These are phyloP conservation scores for Rickenella mellea DNA, from an alignment of 768 basidiomycete genomes.

Conservation along the genomic window DNA sequence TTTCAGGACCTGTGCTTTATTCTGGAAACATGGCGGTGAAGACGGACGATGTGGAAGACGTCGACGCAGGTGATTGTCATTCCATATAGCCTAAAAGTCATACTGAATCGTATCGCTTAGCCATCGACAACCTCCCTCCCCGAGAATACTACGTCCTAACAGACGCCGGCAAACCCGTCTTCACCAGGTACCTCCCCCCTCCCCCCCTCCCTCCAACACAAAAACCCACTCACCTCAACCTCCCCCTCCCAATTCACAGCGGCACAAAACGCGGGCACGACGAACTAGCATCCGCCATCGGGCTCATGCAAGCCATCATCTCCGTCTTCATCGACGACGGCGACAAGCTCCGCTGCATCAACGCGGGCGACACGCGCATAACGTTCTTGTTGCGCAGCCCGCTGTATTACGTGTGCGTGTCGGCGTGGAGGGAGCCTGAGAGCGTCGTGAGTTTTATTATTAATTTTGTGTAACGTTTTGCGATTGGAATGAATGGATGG, in stretches of 20 bases:
- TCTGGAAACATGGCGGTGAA: no score
- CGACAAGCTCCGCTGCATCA: conserved; percentile 79
- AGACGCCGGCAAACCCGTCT: conserved; percentile 97
- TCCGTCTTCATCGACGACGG: conserved; percentile 92
- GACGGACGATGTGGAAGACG: no score
- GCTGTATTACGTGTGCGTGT: conserved; percentile 85
- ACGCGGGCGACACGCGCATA: conserved; percentile 73
- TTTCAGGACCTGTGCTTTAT: no score
- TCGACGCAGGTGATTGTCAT: no score
- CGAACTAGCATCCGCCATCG: conserved; percentile 70
- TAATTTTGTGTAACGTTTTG: neutral
- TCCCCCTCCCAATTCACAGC: conserved; percentile 20
- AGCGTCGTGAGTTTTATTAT: conserved; percentile 60
- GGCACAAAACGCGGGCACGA: conserved; percentile 51
- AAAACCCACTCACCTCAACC: conserved; percentile 5
- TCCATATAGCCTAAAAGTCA: no score
- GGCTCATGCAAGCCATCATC: conserved; percentile 90
- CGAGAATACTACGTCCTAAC: conserved; percentile 90
- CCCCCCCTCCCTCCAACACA: conserved; percentile 4
- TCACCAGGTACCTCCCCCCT: conserved; percentile 53
- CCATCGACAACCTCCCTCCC: conserved; percentile 27
- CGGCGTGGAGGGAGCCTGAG: conserved; percentile 93
- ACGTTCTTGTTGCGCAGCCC: conserved; percentile 82
- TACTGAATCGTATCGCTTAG: no score
- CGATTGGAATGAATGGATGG: conserved; percentile 9